Evolutionary conservation across 2,329 filamentous ascomycete genomes (phyloP).

Genomic region (Domatiomyces globalis): DNA sequence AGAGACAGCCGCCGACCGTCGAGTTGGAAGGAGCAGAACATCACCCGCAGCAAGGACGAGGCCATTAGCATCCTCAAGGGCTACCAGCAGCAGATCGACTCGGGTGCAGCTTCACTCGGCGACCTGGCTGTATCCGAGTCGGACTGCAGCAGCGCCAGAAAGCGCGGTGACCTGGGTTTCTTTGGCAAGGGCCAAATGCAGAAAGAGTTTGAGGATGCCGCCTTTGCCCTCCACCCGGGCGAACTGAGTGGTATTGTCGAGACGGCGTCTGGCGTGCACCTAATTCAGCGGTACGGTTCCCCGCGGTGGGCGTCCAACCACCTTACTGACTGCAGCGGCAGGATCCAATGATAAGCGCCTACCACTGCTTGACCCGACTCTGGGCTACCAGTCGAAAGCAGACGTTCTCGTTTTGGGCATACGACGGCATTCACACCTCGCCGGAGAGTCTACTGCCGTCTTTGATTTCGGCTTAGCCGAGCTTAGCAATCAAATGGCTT

Average conservation of each 20-base stretch:
- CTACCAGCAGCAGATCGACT: constrained; percentile 63
- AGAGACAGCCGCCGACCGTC: constrained; percentile 71
- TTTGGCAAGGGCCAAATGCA: constrained; percentile 96
- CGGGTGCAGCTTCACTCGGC: constrained; percentile 54
- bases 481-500: not conserved
- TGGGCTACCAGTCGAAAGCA: not conserved
- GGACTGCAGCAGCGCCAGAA: constrained; percentile 89
- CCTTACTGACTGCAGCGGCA: not conserved
- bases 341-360: not conserved
- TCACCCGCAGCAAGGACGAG: constrained; percentile 78
- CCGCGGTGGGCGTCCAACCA: not conserved
- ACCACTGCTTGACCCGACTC: not conserved
- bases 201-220: constrained; percentile 92
- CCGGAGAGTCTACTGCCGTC: not conserved
- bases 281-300: constrained; percentile 70
- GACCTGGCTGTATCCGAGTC: constrained; percentile 80
- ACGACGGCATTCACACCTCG: not conserved
- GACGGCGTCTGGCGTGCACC: constrained; percentile 83
- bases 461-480: not conserved
- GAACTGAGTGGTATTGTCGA: constrained; percentile 79
- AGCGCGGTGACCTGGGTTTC: constrained; percentile 86
- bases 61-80: constrained; percentile 61
- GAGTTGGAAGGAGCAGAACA: constrained; percentile 84
- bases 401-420: not conserved
- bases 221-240: constrained; percentile 76